Evolutionary conservation across 176 grass and related monocot genomes (phyloP).

Genomic region (Bonia amplexicaulis): DNA sequence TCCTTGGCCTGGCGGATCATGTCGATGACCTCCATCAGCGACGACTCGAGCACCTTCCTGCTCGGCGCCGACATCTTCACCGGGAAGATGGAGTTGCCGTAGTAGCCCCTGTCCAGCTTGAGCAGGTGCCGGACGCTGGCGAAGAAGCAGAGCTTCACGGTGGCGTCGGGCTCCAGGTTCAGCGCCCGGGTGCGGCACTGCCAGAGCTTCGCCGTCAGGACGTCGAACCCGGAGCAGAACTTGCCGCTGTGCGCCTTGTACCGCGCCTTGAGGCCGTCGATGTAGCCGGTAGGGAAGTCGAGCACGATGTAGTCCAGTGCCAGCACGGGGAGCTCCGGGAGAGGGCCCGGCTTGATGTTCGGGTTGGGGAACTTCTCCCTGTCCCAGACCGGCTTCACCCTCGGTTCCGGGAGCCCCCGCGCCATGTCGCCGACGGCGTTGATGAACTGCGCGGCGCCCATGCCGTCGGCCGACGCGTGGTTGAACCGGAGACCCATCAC

Average conservation of each 20-base stretch:
- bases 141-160: conserved; percentile 55
- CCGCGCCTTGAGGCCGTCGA: conserved; percentile 45
- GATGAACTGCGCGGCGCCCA: conserved; percentile 57
- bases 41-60: conserved; percentile 15
- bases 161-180: conserved; percentile 9
- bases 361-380: conserved; percentile 58
- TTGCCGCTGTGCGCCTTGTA: conserved; percentile 58
- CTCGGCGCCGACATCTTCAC: conserved; percentile 32
- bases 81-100: conserved; percentile 72
- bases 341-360: conserved; percentile 39
- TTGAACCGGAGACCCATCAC: conserved; percentile 62
- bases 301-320: conserved; percentile 42
- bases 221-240: conserved; percentile 68
- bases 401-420: conserved; percentile 37
- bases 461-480: conserved; percentile 60
- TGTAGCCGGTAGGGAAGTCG: conserved; percentile 44
- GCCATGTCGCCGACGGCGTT: conserved; percentile 59
- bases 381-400: conserved; percentile 49
- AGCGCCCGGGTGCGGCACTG: conserved; percentile 59
- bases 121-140: conserved; percentile 60
- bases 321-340: conserved; percentile 39
- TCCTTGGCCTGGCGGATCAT: conserved; percentile 60
- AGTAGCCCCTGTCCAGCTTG: conserved; percentile 47
- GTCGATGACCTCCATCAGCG: conserved; percentile 48
- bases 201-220: conserved; percentile 53